phyloP scores from a whole-genome alignment of 805 yeast genomes.

The Metschnikowia kunwiensis region DNA sequence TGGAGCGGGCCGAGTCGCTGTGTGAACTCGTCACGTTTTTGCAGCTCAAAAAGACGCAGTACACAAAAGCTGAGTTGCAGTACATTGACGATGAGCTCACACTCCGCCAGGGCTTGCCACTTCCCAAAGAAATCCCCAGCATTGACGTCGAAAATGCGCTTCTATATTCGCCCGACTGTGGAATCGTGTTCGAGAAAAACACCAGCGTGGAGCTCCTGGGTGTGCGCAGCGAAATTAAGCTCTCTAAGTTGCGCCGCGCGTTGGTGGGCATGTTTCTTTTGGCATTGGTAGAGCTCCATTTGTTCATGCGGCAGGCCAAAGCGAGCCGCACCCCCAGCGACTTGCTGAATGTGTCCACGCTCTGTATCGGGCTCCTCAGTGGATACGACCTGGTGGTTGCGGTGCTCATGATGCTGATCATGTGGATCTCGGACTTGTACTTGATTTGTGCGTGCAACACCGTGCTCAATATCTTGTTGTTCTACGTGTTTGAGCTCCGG shows the following conservation, averaged over 20 bases:
- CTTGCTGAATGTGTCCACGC: slow-evolving; percentile 59
- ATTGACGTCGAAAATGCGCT: slow-evolving; percentile 54
- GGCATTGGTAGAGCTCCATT: slow-evolving; percentile 47
- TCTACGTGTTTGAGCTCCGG: slow-evolving; percentile 72
- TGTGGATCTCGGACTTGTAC: slow-evolving; percentile 52
- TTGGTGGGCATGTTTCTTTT: slow-evolving; percentile 48
- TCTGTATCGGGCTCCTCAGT: slow-evolving; percentile 56
- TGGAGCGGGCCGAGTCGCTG: slow-evolving; percentile 33
- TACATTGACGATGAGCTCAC: slow-evolving; percentile 69
- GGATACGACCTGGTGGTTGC: slow-evolving; percentile 72
- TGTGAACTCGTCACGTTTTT: slow-evolving; percentile 75
- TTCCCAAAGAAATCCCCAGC: slow-evolving; percentile 50
- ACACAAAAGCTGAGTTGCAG: slow-evolving; percentile 49
- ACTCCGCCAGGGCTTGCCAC: slow-evolving; percentile 79
- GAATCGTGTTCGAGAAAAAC: slow-evolving; percentile 42
- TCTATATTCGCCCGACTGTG: slow-evolving; percentile 89
- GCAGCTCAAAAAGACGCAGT: slow-evolving; percentile 62
- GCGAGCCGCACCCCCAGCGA: slow-evolving; percentile 75
- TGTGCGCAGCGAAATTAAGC: slow-evolving; percentile 50
- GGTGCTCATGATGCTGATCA: slow-evolving; percentile 54
- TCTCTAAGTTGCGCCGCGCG: slow-evolving; percentile 34
- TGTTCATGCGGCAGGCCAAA: slow-evolving; percentile 68
- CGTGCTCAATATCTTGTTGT: slow-evolving; percentile 63
- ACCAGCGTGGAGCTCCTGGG: slow-evolving; percentile 41
- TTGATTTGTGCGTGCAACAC: slow-evolving; percentile 68